Percentiles rank a stretch among this genome's conserved stretches.
phyloP scores from a whole-genome alignment of 176 grass and related monocot species.

The Musa schizocarpa region DNA sequence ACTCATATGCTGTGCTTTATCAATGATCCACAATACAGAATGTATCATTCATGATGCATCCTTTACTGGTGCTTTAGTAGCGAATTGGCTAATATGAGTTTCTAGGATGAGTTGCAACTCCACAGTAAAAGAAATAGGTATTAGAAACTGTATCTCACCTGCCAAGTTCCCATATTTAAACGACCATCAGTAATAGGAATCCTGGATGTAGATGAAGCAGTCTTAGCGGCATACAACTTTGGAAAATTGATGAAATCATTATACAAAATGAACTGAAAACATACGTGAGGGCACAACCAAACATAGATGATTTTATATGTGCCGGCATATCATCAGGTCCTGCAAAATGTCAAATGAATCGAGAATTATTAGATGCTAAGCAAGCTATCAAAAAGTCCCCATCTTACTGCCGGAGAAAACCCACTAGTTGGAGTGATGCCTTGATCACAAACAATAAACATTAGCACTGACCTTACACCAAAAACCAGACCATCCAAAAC shows the following conservation, averaged over 20 bases:
- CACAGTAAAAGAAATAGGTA: background rate
- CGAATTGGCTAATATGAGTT: background rate
- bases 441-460: no score
- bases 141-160: constrained; percentile 26
- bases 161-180: constrained; percentile 97
- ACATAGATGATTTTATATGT: constrained; percentile 99
- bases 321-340: constrained; percentile 99
- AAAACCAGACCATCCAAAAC: no score
- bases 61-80: background rate
- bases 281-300: constrained; percentile 80
- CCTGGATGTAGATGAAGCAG: constrained; percentile 30
- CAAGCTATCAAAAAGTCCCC: background rate
- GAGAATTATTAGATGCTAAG: background rate
- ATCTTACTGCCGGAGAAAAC: no score
- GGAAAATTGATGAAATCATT: constrained; percentile 7
- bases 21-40: background rate
- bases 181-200: constrained; percentile 75
- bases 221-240: constrained; percentile 14
- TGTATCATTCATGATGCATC: background rate
- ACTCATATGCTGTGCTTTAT: no score
- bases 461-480: no score
- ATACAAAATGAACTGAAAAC: constrained; percentile 7
- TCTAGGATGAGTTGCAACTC: background rate
- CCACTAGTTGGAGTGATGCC: no score
- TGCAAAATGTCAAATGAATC: constrained; percentile 28